Conservation (phyloP, 768 basidiomycete species). For the Galerina marginata region DNA sequence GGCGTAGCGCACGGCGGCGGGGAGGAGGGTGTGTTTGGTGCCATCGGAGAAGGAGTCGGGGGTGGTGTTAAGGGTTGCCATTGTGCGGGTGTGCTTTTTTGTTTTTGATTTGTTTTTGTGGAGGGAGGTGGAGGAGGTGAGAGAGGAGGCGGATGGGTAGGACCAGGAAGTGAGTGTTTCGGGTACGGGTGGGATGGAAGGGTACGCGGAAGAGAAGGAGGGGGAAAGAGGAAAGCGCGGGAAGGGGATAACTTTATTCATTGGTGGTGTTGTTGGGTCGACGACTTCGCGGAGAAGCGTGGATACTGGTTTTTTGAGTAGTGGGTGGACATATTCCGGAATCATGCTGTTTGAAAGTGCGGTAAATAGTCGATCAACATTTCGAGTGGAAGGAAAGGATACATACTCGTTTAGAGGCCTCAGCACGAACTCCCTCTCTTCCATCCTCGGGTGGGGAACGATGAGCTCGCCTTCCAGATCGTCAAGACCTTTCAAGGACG, state of each 20-base stretch:
- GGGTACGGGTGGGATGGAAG: conserved; percentile 41
- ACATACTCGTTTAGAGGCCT: conserved; percentile 87
- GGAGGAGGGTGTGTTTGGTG: conserved; percentile 54
- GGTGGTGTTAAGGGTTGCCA: conserved; percentile 93
- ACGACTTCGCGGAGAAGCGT: conserved; percentile 50
- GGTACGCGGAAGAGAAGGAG: conserved; percentile 23
- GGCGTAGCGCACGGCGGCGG: conserved; percentile 60
- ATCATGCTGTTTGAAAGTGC: conserved; percentile 64
- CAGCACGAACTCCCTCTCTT: conserved; percentile 92
- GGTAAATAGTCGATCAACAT: background rate
- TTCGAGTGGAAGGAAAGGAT: too few species aligned
- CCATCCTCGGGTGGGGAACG: conserved; percentile 82
- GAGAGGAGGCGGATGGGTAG: conserved; percentile 35
- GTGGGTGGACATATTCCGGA: conserved; percentile 74
- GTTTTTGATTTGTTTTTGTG: conserved; percentile 4
- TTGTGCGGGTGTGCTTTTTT: conserved; percentile 65
- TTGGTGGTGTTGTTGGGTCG: conserved; percentile 43
- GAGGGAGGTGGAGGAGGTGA: background rate
- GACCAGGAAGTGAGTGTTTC: conserved; percentile 58
- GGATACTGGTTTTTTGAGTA: conserved; percentile 49
- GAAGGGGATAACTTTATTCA: conserved; percentile 80
- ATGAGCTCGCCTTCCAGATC: conserved; percentile 72
- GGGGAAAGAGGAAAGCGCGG: conserved; percentile 54
- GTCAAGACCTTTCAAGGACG: conserved; percentile 42
- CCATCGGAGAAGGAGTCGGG: conserved; percentile 98